A percentile compares a stretch with the other conserved stretches of the same genome.
These are phyloP conservation scores for Naganishia albida DNA, from an alignment of 1,284 basidiomycete genomes.

Conservation along the genomic window DNA sequence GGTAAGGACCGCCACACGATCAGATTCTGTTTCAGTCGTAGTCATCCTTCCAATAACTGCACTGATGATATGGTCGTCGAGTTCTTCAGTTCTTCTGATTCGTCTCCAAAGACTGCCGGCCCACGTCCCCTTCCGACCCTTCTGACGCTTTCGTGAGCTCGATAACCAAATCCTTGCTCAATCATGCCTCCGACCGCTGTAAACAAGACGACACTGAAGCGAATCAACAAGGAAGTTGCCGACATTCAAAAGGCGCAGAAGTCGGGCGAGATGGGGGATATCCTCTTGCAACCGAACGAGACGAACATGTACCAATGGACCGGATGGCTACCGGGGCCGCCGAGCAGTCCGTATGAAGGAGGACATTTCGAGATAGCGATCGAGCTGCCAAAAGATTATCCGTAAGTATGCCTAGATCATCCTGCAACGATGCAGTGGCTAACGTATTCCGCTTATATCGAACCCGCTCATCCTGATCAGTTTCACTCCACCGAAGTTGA, in stretches of 20 bases:
- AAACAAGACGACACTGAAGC: conserved; percentile 73
- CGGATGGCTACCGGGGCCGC: conserved; percentile 74
- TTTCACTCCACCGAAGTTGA: conserved; percentile 77
- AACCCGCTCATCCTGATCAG: conserved; percentile 54
- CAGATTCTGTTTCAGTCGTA: too few relatives aligned
- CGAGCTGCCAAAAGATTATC: conserved; percentile 72
- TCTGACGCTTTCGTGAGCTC: background rate
- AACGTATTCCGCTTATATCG: too few relatives aligned
- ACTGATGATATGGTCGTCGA: too few relatives aligned
- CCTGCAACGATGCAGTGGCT: too few relatives aligned
- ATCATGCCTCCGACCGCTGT: conserved; percentile 13
- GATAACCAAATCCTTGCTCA: background rate
- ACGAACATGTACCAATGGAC: conserved; percentile 64
- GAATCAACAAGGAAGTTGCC: conserved; percentile 82
- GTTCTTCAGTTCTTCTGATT: too few relatives aligned
- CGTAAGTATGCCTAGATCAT: conserved; percentile 60
- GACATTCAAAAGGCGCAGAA: conserved; percentile 71
- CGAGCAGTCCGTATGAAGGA: conserved; percentile 83
- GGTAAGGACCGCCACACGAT: background rate
- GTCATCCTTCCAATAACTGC: too few relatives aligned
- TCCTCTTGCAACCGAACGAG: conserved; percentile 67
- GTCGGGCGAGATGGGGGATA: conserved; percentile 65
- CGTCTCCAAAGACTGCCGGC: too few relatives aligned
- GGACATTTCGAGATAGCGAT: conserved; percentile 79
- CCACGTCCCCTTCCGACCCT: background rate